Evolutionary conservation across 1,284 basidiomycete species (phyloP), one percentile per base, ranked within the genome.

Genomic region (Apiotrichum laibachii): DNA sequence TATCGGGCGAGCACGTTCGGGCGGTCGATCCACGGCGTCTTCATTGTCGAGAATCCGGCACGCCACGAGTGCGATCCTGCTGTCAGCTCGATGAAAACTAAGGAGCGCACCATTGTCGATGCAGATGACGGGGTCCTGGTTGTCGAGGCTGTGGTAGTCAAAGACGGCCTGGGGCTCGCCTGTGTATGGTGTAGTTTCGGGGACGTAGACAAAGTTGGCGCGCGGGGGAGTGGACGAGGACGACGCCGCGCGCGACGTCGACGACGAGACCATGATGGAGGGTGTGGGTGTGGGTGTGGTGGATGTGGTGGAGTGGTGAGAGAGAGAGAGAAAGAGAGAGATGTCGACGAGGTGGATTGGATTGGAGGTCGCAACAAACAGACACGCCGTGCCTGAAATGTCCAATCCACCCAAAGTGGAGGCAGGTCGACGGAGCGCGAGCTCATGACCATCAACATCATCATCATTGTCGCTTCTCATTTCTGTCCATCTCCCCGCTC

Each of bases 1-100:
- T 90, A 96, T 67, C 88, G 88, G 50, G 90, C 84, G 19, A 92
- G 82, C 46, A 88, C 82, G 69, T 92, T 96, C 6, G 85, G 81
- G 31, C 85, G 82, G 35, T 84, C 34, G 84, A 91, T 35, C 75
- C 80, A 62, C 61, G 72, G 78, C 44, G 26, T 79, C 9, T 82
- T 81, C 51, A 77, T 73, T 6, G 72, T 74, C 5, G 80, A 79
- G 77, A 92, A 99, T n/a, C 94, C 95, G 69, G 91, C 97, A 46
- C 93, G 86, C 57, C 98, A 81, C 57, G 83, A 86, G 40, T 87
- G 89, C 7, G 92, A 86, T 59, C 94, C 81, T 81, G 59, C 22
- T 12, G 48, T 37, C n/a, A 37, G 34, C 34, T 16, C 37, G 11
- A 3, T 42, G 40, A 16, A 15, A 46, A 16, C 22, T 19, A 19